Evolutionary conservation across 139 green algal genomes (phyloP), one percentile per base, ranked within the genome.

Genomic region (Chlorella sp.): DNA sequence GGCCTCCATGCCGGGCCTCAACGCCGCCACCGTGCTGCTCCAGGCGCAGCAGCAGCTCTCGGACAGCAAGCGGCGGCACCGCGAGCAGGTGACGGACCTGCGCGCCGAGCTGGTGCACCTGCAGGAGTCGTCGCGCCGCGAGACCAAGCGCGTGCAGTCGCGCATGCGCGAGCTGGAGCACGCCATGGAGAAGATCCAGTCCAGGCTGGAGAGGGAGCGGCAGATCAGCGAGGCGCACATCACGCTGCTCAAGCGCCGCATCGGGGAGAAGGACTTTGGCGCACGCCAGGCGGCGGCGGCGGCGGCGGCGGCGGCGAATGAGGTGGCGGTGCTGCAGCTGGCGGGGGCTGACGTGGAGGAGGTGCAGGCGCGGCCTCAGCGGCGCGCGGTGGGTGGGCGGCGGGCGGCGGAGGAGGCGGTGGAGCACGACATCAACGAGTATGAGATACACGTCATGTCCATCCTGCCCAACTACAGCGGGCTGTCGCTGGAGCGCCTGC

Each of bases 11-110:
- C 55, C 55, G 4, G 55, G 55, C 22, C 17, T 27, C 55, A 64
- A 64, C 55, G 55, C 55, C 17, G 55, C 55, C 17, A 64, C 22
- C 24, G 55, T 64, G 55, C 20, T 64, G 55, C 24, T 64, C 14
- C 55, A 31, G 55, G 55, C 55, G 20, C 55, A 64, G 55, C 55
- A 64, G 55, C 55, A 64, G 55, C 20, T 64, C 14, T 27, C 55
- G 4, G 55, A 27, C 55, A 64, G 24, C 55, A 64, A 64, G 55
- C 22, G 22, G 14, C 4, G 6, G 20, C 55, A 64, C 55, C 17
- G 24, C 20, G 22, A 30, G 20, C 55, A 64, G 55, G 55, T 64
- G 22, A 64, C 55, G 20, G 55, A 27, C 22, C 55, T 64, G 55
- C 55, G 55, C 14, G 55, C 20, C 14, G 14, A 64, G 55, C 55